A percentile compares a stretch with the other conserved stretches of the same genome.
phyloP scores from a whole-genome alignment of 2,329 filamentous ascomycete genomes.

The Dactylonectria estremocensis region DNA sequence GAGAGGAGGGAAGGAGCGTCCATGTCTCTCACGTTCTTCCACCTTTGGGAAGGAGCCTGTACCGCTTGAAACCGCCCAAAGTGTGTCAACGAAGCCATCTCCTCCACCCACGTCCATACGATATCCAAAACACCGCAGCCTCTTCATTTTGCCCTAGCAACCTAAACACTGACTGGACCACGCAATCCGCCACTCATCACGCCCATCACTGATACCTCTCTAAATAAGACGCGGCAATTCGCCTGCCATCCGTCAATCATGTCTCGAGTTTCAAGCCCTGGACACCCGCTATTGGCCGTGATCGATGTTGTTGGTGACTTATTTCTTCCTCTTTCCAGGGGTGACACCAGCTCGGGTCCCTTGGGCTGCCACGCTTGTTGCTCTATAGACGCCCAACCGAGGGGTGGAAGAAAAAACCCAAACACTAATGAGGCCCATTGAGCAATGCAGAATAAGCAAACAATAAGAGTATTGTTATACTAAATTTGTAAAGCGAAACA shows the following conservation, averaged over 20 bases:
- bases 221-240: constrained; percentile 1
- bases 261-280: constrained; percentile 6
- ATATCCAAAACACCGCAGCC: constrained; percentile 22
- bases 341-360: constrained; percentile 23
- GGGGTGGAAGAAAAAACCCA: neutral
- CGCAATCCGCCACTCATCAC: neutral
- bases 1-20: neutral
- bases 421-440: too few relatives aligned
- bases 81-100: constrained; percentile 16
- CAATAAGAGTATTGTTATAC: too few relatives aligned
- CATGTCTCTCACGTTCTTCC: constrained; percentile 8
- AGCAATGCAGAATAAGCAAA: too few relatives aligned
- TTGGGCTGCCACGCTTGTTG: constrained; percentile 38
- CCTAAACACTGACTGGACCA: neutral
- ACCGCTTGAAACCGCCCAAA: constrained; percentile 9
- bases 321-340: neutral
- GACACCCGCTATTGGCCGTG: constrained; percentile 16
- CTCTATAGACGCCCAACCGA: constrained; percentile 32
- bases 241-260: constrained; percentile 8
- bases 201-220: neutral
- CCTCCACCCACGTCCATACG: constrained; percentile 14
- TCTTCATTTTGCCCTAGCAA: constrained; percentile 22
- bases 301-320: constrained; percentile 4
- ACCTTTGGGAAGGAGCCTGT: neutral
- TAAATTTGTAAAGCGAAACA: too few relatives aligned